phyloP scores from a whole-genome alignment of 1,284 basidiomycete genomes.

The Cryptococcus sp. region DNA sequence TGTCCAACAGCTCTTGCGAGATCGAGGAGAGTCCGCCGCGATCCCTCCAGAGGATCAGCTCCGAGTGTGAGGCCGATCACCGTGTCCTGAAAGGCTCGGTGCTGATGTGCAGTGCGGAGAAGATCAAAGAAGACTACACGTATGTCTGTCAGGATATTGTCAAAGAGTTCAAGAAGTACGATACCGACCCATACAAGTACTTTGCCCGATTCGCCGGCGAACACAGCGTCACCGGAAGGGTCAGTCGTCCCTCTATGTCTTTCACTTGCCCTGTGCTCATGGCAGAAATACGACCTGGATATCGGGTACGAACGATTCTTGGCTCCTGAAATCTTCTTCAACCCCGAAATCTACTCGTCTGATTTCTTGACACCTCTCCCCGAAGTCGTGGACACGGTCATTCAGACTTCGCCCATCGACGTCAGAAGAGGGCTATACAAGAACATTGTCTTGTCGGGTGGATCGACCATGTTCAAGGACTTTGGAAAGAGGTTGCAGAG shows the following conservation, averaged over 20 bases:
- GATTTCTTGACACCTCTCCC: constrained; percentile 97
- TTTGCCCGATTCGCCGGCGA: constrained; percentile 93
- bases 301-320: constrained; percentile 99
- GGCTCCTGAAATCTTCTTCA: constrained; percentile 99
- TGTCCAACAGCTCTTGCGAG: constrained; percentile 91
- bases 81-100: neutral
- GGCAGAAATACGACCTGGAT: constrained; percentile 80
- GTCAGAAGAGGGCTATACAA: constrained; percentile 92
- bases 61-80: constrained; percentile 52
- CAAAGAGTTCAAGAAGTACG: constrained; percentile 97
- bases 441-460: constrained; percentile 92
- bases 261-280: constrained; percentile 1
- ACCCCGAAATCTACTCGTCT: constrained; percentile 96
- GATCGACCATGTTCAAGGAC: constrained; percentile 97
- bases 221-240: constrained; percentile 84
- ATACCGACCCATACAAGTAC: constrained; percentile 92
- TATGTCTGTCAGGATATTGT: constrained; percentile 99
- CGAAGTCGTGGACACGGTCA: constrained; percentile 93
- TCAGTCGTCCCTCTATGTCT: constrained; percentile 46
- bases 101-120: constrained; percentile 56
- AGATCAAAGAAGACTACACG: constrained; percentile 97
- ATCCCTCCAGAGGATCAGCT: constrained; percentile 97
- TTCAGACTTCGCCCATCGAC: constrained; percentile 93
- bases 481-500: constrained; percentile 93
- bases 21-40: constrained; percentile 81